Evolutionary conservation across 2,329 filamentous ascomycete species (phyloP).

Genomic region (Aspergillus uvarum): DNA sequence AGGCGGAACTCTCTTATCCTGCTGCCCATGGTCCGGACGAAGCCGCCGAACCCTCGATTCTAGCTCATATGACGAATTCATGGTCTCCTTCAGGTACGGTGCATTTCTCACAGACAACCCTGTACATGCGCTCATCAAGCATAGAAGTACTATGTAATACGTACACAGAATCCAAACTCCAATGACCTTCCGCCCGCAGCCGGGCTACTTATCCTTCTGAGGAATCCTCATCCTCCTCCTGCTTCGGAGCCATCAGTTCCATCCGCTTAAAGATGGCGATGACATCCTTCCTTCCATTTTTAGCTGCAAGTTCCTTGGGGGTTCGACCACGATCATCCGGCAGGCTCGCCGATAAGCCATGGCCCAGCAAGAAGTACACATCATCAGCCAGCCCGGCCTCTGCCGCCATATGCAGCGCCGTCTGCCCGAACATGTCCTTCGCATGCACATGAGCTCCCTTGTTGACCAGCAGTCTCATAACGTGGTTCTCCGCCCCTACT

Average conservation of each 20-base stretch:
- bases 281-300: conserved; percentile 17
- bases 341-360: conserved; percentile 18
- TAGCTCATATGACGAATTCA: background rate
- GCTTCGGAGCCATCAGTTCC: conserved; percentile 12
- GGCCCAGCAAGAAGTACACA: conserved; percentile 24
- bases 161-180: background rate
- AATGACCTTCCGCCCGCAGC: too few relatives aligned
- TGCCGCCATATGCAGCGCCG: conserved; percentile 26
- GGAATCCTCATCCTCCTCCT: conserved; percentile 1
- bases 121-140: background rate
- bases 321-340: conserved; percentile 23
- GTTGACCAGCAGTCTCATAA: conserved; percentile 24
- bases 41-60: background rate
- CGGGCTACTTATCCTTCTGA: conserved; percentile 1
- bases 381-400: conserved; percentile 20
- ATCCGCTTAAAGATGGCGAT: conserved; percentile 15
- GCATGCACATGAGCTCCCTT: conserved; percentile 18
- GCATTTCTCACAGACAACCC: too few relatives aligned
- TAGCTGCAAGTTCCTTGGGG: conserved; percentile 19
- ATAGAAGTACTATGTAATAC: background rate
- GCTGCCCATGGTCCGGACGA: background rate
- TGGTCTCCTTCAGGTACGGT: too few relatives aligned
- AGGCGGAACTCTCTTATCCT: background rate
- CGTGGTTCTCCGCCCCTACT: conserved; percentile 20
- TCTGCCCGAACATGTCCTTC: conserved; percentile 25